Conservation (phyloP, 1,284 basidiomycete genomes). For the Pholiota adiposa region DNA sequence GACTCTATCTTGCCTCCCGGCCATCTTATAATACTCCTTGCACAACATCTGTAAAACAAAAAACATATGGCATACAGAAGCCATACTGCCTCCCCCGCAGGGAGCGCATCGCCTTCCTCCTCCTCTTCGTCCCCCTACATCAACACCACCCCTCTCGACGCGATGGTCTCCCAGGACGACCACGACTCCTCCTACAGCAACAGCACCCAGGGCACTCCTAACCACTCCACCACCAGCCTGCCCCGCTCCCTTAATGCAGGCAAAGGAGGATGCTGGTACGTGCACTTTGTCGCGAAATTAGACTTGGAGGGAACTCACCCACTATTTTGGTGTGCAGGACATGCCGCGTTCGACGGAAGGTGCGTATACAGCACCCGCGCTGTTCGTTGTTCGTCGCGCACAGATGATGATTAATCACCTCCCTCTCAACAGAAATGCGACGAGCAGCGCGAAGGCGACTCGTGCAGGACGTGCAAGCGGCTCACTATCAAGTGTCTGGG, state of each 20-base stretch:
- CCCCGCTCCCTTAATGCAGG: constrained; percentile 57
- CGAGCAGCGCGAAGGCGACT: constrained; percentile 75
- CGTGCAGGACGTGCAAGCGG: constrained; percentile 78
- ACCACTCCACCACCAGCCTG: constrained; percentile 52
- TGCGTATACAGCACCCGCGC: constrained; percentile 36
- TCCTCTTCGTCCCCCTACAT: constrained; percentile 43
- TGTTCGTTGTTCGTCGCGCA: constrained; percentile 18
- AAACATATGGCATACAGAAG: constrained; percentile 44
- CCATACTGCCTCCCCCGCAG: constrained; percentile 42
- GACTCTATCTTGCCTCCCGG: constrained; percentile 32
- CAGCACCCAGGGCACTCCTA: constrained; percentile 51
- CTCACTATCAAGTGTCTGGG: constrained; percentile 78
- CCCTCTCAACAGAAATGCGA: constrained; percentile 71
- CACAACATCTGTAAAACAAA: constrained; percentile 2
- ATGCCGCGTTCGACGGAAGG: constrained; percentile 79
- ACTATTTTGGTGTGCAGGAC: constrained; percentile 55
- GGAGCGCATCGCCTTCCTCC: constrained; percentile 50
- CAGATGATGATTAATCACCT: constrained; percentile 11
- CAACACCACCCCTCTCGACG: constrained; percentile 37
- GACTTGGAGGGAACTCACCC: not conserved
- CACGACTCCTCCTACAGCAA: constrained; percentile 40
- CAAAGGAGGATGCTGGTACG: constrained; percentile 79
- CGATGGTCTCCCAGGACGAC: constrained; percentile 43
- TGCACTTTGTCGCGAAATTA: constrained; percentile 14
- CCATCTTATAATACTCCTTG: constrained; percentile 28